Conservation (phyloP, 305 asterid genomes). For the Solanum hybrid region DNA sequence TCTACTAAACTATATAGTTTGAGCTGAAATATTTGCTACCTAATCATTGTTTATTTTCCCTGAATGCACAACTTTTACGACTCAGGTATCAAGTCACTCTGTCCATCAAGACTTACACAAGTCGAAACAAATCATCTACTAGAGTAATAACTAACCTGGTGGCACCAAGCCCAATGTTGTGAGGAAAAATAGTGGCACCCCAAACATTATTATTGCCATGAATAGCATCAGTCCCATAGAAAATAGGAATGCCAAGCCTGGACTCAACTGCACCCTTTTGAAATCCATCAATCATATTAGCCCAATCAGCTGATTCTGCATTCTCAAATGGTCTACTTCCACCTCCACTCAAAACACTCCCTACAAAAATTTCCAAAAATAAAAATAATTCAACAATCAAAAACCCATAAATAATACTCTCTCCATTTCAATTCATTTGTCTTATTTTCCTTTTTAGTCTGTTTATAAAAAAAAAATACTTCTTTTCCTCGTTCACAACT, state of each 20-base stretch:
- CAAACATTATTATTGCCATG: slow-evolving; percentile 90
- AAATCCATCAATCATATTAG: slow-evolving; percentile 70
- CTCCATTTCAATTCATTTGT: background rate
- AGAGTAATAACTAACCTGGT: slow-evolving; percentile 41
- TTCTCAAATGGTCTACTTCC: slow-evolving; percentile 82
- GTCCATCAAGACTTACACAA: background rate
- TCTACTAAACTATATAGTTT: background rate
- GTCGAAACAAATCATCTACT: background rate
- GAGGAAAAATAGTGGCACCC: slow-evolving; percentile 92
- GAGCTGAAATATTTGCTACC: background rate
- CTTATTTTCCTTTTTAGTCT: background rate
- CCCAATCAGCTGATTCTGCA: slow-evolving; percentile 75
- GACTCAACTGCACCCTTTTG: slow-evolving; percentile 64
- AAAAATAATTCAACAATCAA: background rate
- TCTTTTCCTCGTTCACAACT: background rate
- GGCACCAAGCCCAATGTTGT: slow-evolving; percentile 89
- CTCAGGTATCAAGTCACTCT: background rate
- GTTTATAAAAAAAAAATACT: background rate
- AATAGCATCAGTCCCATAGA: slow-evolving; percentile 85
- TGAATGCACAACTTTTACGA: background rate
- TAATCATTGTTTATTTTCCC: background rate
- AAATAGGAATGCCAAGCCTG: slow-evolving; percentile 75
- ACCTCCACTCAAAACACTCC: slow-evolving; percentile 88
- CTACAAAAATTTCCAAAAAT: slow-evolving; percentile 20
- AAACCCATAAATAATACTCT: background rate